Percentiles rank a stretch among this genome's conserved stretches.
These are phyloP conservation scores for Albizia julibrissin DNA, from an alignment of 306 rosid species.

Conservation along the genomic window DNA sequence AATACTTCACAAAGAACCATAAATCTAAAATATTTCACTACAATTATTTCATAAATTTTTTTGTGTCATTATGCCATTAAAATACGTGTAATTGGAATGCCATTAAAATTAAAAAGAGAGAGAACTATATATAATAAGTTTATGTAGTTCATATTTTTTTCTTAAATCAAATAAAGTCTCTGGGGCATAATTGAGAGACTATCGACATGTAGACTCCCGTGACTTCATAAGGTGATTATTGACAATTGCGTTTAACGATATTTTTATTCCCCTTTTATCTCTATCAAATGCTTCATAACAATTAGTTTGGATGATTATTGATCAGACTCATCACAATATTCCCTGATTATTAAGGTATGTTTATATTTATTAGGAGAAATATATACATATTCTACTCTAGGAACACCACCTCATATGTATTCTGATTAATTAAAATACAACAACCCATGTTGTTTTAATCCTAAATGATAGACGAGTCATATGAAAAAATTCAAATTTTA, in stretches of 20 bases:
- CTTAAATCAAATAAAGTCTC: not conserved
- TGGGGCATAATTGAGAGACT: slow-evolving; percentile 40
- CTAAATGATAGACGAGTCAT: no score
- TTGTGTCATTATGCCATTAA: not conserved
- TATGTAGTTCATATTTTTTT: not conserved
- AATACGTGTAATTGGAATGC: not conserved
- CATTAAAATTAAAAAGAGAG: no score
- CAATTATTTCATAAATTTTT: no score
- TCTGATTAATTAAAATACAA: no score
- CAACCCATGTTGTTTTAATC: no score
- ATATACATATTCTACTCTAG: no score
- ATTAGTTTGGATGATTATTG: not conserved
- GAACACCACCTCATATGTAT: no score
- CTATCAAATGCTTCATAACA: not conserved
- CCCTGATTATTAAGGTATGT: not conserved
- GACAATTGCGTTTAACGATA: not conserved
- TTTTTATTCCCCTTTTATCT: not conserved
- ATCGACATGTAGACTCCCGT: slow-evolving; percentile 43
- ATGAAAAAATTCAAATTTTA: no score
- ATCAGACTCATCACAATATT: not conserved
- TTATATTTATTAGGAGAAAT: not conserved
- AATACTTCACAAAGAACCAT: no score
- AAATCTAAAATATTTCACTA: no score
- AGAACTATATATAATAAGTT: no score
- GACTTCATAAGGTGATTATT: slow-evolving; percentile 30